Conservation (phyloP, 129 eudicot genomes). For the Chrysanthemum lavandulifolium region DNA sequence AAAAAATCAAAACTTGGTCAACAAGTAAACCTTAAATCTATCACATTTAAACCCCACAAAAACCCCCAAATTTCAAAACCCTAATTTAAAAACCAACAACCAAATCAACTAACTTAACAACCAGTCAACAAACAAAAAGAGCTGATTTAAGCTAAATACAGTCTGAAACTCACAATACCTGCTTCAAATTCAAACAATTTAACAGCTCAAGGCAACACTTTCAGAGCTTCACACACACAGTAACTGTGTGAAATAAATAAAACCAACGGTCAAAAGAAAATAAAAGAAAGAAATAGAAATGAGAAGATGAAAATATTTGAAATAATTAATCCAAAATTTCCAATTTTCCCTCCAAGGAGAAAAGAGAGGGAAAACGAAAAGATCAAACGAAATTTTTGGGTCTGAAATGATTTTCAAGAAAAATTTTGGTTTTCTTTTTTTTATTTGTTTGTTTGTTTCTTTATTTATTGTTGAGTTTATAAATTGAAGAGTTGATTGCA, state of each 20-base stretch:
- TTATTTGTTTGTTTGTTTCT: background rate
- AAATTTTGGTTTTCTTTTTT: background rate
- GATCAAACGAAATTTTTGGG: slow-evolving; percentile 25
- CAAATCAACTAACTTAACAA: slow-evolving; percentile 4
- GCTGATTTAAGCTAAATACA: slow-evolving; percentile 13
- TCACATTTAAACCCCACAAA: background rate
- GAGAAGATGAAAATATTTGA: slow-evolving; percentile 26
- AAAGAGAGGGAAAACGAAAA: slow-evolving; percentile 43
- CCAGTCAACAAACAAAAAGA: slow-evolving; percentile 6
- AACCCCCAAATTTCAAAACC: slow-evolving; percentile 31
- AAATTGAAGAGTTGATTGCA: background rate
- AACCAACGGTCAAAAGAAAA: slow-evolving; percentile 34
- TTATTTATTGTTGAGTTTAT: background rate
- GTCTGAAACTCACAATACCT: slow-evolving; percentile 17
- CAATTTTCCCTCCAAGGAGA: slow-evolving; percentile 40
- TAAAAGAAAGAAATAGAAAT: slow-evolving; percentile 1
- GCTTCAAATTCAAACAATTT: background rate
- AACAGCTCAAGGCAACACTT: slow-evolving; percentile 20
- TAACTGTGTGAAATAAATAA: slow-evolving; percentile 18
- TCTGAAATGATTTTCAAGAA: slow-evolving; percentile 21
- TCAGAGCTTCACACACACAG: background rate
- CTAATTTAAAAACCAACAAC: slow-evolving; percentile 15
- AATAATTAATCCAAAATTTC: slow-evolving; percentile 25
- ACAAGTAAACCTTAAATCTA: slow-evolving; percentile 3
- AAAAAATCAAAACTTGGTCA: background rate